Evolutionary conservation across 2,329 filamentous ascomycete genomes (phyloP), one percentile per base, ranked within the genome.

Genomic region (Aspergillus aculeatus): DNA sequence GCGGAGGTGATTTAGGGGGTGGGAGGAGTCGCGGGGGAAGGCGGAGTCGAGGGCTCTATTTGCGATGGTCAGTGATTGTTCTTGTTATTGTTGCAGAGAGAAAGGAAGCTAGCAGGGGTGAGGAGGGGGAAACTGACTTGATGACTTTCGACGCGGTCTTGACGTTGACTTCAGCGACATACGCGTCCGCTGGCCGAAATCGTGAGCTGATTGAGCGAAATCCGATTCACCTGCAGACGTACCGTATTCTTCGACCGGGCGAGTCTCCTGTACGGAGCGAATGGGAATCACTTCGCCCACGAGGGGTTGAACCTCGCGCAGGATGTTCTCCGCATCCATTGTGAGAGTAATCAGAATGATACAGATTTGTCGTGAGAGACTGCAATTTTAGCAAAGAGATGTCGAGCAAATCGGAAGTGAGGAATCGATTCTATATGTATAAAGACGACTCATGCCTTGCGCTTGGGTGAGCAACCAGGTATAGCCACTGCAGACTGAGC

Each of bases 101-200:
- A 50, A 54, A 5, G 5, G 24, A 10, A 35, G 14, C 3, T 29
- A 11, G 11, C 24, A 41, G 23, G 12, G 5, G 19, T 14, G 19
- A 32, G 50, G 9, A 32, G 35, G 38, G 44, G 32, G 19, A 19
- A 21, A 61, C 73, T 59, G 66, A 80, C 78, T 79, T 77, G 54
- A 77, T 68, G 50, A 78, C 77, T 61, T 76, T 77, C 19, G 76
- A 77, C 10, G 78, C 78, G 55, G 71, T 69, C 67, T 77, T 80
- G 50, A 78, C 69, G 48, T 77, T 75, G 58, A 81, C 75, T 67
- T 80, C 78, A 21, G 75, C 74, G 51, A 77, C 75, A 56, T 77
- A 78, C 14, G 78, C 78, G 54, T 78, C 73, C 31, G 65, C 78
- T 81, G 60, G 26, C 47, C 5, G 3, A n/a, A 35, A 2, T 35